These are phyloP conservation scores for Aspergillus jensenii DNA, from an alignment of 2,329 filamentous ascomycete genomes.

Conservation along the genomic window DNA sequence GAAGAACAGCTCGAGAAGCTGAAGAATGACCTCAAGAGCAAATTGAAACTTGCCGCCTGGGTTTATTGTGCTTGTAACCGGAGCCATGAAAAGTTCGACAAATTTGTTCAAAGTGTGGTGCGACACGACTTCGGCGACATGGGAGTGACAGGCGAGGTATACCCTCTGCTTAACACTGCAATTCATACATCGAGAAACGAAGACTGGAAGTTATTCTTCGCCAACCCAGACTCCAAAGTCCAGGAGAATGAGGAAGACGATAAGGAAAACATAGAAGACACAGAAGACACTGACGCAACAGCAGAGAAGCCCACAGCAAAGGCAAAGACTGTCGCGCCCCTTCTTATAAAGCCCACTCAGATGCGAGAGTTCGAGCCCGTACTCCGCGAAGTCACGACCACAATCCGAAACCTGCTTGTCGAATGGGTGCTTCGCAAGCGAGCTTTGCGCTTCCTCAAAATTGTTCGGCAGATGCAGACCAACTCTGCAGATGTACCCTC, in stretches of 20 bases:
- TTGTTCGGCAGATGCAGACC: conserved; percentile 22
- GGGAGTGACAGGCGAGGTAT: conserved; percentile 23
- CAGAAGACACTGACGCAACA: neutral
- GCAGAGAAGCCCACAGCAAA: neutral
- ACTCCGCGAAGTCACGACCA: conserved; percentile 20
- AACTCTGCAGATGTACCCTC: conserved; percentile 2
- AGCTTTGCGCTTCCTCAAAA: conserved; percentile 25
- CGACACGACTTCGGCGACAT: conserved; percentile 31
- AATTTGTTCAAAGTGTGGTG: conserved; percentile 27
- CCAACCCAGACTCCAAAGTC: neutral
- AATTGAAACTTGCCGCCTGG: conserved; percentile 31
- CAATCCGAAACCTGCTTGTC: conserved; percentile 19
- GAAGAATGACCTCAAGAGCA: conserved; percentile 19
- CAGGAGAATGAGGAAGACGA: neutral
- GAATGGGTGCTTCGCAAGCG: conserved; percentile 23
- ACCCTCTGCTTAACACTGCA: conserved; percentile 21
- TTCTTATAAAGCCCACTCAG: conserved; percentile 15
- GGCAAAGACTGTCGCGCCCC: neutral
- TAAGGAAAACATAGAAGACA: neutral
- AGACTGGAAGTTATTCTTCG: conserved; percentile 34
- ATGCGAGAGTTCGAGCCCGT: conserved; percentile 17
- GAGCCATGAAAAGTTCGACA: conserved; percentile 26
- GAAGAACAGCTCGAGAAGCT: conserved; percentile 25
- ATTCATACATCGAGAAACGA: conserved; percentile 16
- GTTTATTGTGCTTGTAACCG: conserved; percentile 26